These are phyloP conservation scores for Capsicum pubescens DNA, from an alignment of 257 asterid genomes.

Conservation along the genomic window DNA sequence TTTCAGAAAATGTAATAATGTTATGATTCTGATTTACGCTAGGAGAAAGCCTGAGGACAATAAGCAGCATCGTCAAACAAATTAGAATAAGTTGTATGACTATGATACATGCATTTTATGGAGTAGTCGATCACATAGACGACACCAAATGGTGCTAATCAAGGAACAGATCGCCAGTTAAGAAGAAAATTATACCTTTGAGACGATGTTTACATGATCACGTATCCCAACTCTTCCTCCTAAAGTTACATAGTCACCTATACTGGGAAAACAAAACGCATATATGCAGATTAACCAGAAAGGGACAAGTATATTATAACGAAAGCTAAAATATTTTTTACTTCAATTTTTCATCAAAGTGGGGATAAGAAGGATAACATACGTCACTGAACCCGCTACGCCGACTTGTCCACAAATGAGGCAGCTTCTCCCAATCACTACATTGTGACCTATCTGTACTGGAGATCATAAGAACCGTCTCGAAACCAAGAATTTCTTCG, in stretches of 20 bases:
- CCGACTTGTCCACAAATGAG: constrained; percentile 94
- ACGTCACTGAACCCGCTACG: constrained; percentile 92
- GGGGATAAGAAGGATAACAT: constrained; percentile 33
- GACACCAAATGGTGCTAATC: constrained; percentile 7
- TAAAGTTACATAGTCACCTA: constrained; percentile 79
- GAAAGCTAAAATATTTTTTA: constrained; percentile 29
- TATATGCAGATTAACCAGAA: constrained; percentile 19
- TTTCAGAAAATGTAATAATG: background rate
- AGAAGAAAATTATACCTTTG: constrained; percentile 54
- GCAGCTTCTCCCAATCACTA: constrained; percentile 71
- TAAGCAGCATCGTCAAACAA: background rate
- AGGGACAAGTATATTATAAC: constrained; percentile 20
- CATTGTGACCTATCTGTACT: constrained; percentile 91
- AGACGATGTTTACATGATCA: constrained; percentile 76
- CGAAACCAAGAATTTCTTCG: background rate
- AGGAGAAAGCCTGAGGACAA: background rate
- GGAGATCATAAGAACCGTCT: constrained; percentile 32
- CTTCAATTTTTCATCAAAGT: constrained; percentile 4
- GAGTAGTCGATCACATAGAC: background rate
- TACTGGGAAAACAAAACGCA: constrained; percentile 44
- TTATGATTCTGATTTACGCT: background rate
- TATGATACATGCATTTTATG: background rate
- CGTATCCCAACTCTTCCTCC: constrained; percentile 81
- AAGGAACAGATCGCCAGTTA: constrained; percentile 9
- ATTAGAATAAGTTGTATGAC: background rate